Base-by-base conservation (phyloP, 2,329 filamentous ascomycete genomes). In the Phyllosticta capitalensis region DNA sequence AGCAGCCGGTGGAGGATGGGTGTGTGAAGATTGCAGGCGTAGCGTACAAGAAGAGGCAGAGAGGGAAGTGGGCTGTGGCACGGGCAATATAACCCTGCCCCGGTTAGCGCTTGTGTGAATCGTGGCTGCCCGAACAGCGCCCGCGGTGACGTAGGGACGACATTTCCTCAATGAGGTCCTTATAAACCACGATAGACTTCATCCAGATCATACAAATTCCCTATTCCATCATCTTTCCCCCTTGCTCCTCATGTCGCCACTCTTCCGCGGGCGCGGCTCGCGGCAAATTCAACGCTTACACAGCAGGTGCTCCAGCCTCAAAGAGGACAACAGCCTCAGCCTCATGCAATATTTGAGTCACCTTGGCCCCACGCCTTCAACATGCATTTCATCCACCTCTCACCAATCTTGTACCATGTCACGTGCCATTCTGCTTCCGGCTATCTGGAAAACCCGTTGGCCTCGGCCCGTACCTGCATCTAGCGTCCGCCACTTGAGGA, bases 11-110 rank as follows among this genome's bases (percentile, higher is more conserved):
- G 61, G 30, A 49, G 51, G 45, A 50, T 55, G 59, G 59, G 24
- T 26, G 14, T 45, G 55, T 61, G 55, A 53, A 59, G 59, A 55
- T 50, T 57, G 55, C 55, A 57, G 52, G 52, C 59, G 59, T 61
- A 53, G 38, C 38, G 38, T 45, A 17, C 38, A n/a, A 45, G 38
- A 45, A 45, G 38, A 45, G 38, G n/a, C 12, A n/a, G 19, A n/a
- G 52, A 57, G 55, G 59, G 59, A 56, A 56, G 55, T 61, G 59
- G 54, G 59, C 58, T 59, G 58, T 59, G 58, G 58, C 58, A 59
- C 58, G 52, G 50, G 58, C 58, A 59, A 59, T 59, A 59, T 59
- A 59, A 54, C 52, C 56, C 58, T 53, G 52, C 30, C 19, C 21
- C 19, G 55, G 55, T 54, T 61, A 58, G 56, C 55, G 55, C 52